Evolutionary conservation across 1,139 yeast species (phyloP), one percentile per base, ranked within the genome.

Genomic region (Geotrichum candidum): DNA sequence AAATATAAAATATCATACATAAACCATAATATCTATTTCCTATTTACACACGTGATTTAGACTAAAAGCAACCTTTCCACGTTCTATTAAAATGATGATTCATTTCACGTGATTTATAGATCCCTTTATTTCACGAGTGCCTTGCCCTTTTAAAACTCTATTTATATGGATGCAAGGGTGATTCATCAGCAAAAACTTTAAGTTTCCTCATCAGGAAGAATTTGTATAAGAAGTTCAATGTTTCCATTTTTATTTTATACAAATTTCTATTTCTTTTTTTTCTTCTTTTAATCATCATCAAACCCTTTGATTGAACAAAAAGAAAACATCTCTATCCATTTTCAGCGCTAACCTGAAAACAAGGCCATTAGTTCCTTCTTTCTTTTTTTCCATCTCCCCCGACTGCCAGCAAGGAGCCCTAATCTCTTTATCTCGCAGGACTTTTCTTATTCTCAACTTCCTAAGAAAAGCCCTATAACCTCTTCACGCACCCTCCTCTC

Each of bases 391-490:
- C 22, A 25, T 18, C 23, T 18, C 31, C 23, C 22, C 29, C 51
- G 38, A 22, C 35, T 22, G 33, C 18, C 23, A 41, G 46, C 18
- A 31, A 53, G 35, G 55, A 33, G 45, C 45, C 15, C 27, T 53
- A 23, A 33, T 23, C 55, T 53, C 48, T 53, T 27, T 18, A 5
- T 51, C 35, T 15, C 29, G 53, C 55, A 31, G 53, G 54, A 50
- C 58, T 56, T 56, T 56, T 54, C 41, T n/a, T 27, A 18, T 45
- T 7, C 18, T 1, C 46, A 9, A 3, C 31, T 18, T 11, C 38
- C 23, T 10, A 23, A 18, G 41, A 46, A 56, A 56, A 56, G 58
- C 58, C 58, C 58, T 25, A n/a, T 53, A n/a, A 41, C 41, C n/a
- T 51, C 23, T 29, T 27, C 33, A 33, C 50, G 23, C 33, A 11